Percentiles rank a stretch among this genome's conserved stretches.
phyloP scores from a whole-genome alignment of 2,329 filamentous ascomycete genomes.

The Fusarium irregulare region DNA sequence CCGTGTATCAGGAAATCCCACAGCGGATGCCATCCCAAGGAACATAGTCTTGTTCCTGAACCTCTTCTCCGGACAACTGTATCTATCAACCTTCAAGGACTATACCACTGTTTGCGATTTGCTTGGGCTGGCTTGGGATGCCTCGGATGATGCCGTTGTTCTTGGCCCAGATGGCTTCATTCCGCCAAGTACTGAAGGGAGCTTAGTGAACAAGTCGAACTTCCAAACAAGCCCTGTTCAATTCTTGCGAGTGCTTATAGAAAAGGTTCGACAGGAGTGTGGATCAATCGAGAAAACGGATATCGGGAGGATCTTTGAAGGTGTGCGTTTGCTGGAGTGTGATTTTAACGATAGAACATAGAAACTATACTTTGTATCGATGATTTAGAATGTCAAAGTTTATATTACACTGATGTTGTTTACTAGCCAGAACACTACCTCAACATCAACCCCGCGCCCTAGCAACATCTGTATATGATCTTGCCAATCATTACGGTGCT shows the following conservation, averaged over 20 bases:
- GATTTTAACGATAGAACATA: conserved; percentile 31
- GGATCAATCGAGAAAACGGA: conserved; percentile 56
- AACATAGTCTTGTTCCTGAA: conserved; percentile 64
- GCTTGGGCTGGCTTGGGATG: conserved; percentile 59
- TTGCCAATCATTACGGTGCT: no score
- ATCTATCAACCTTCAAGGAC: conserved; percentile 64
- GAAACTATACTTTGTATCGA: not conserved
- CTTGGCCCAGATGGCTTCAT: conserved; percentile 51
- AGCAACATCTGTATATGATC: no score
- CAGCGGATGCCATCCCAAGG: conserved; percentile 15
- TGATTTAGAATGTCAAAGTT: no score
- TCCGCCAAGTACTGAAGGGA: conserved; percentile 9
- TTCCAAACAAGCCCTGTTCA: conserved; percentile 51
- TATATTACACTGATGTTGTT: no score
- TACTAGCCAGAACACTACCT: no score
- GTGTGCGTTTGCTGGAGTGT: conserved; percentile 37
- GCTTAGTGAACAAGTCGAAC: conserved; percentile 30
- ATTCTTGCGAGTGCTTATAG: conserved; percentile 53
- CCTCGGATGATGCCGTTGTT: conserved; percentile 37
- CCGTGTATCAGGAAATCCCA: conserved; percentile 6
- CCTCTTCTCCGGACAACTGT: conserved; percentile 76
- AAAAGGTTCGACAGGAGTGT: conserved; percentile 53
- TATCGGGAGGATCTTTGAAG: conserved; percentile 53
- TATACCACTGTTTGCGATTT: conserved; percentile 65
- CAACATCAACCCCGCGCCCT: no score